Evolutionary conservation across 257 asterid genomes (phyloP).

Genomic region (Cruciata laevipes): DNA sequence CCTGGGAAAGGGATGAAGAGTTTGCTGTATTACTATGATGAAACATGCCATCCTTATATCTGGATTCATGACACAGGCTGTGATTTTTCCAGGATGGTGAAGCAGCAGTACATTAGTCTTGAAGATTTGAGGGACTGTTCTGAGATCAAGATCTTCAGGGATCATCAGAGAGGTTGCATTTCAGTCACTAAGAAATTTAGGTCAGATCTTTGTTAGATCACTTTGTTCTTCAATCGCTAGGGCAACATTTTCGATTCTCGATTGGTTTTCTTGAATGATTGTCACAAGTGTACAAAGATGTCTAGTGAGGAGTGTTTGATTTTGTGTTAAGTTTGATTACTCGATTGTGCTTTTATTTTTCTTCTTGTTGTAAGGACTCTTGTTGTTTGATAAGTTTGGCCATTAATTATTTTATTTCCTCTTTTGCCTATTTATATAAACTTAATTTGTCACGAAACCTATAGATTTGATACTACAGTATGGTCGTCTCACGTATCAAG

Average conservation of each 20-base stretch:
- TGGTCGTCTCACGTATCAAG: neutral
- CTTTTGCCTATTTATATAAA: neutral
- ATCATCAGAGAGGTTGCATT: conserved; percentile 66
- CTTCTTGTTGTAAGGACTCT: neutral
- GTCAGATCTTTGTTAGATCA: conserved; percentile 43
- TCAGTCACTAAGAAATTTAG: conserved; percentile 62
- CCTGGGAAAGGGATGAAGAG: conserved; percentile 61
- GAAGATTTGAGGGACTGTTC: conserved; percentile 73
- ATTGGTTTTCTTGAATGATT: neutral
- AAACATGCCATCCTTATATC: conserved; percentile 82
- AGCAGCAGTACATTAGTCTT: conserved; percentile 77
- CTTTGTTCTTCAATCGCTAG: neutral
- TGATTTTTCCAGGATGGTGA: conserved; percentile 74
- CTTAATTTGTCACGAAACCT: too few relatives aligned
- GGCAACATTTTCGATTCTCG: neutral
- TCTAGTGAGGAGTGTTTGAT: neutral
- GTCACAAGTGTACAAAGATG: neutral
- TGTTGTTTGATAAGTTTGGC: neutral
- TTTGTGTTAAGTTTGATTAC: neutral
- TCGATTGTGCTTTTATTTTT: neutral
- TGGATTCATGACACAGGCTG: conserved; percentile 74
- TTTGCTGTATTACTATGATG: conserved; percentile 68
- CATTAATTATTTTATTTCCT: neutral
- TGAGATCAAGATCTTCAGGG: conserved; percentile 69
- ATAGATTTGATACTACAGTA: too few relatives aligned